Evolutionary conservation across 2,329 filamentous ascomycete species (phyloP).

Genomic region (Penicillium capsulatum): DNA sequence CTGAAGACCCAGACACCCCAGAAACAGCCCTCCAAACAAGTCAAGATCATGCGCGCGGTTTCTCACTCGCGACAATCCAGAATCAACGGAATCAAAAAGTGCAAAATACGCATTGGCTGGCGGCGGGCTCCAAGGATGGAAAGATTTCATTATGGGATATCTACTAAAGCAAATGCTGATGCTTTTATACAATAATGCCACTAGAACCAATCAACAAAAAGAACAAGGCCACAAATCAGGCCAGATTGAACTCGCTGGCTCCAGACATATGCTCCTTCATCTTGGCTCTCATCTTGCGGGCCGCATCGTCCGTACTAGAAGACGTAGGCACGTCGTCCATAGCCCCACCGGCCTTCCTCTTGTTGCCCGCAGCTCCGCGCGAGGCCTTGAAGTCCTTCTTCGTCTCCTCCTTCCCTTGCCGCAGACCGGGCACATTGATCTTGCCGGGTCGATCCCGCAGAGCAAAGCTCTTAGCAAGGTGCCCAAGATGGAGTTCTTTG

Average conservation of each 20-base stretch:
- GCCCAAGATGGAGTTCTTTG: slow-evolving; percentile 82
- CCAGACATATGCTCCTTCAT: slow-evolving; percentile 50
- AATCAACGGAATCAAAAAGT: slow-evolving; percentile 61
- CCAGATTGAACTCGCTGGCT: slow-evolving; percentile 57
- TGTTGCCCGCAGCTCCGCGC: slow-evolving; percentile 34
- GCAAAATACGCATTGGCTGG: slow-evolving; percentile 77
- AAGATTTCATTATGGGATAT: slow-evolving; percentile 96
- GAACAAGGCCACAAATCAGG: slow-evolving; percentile 30
- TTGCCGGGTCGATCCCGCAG: slow-evolving; percentile 82
- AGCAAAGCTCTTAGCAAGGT: slow-evolving; percentile 89
- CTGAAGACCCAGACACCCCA: no score
- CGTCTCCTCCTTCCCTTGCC: slow-evolving; percentile 46
- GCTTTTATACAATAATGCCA: slow-evolving; percentile 28
- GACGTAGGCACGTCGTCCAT: slow-evolving; percentile 26
- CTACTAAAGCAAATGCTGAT: slow-evolving; percentile 53
- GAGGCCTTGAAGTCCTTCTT: slow-evolving; percentile 47
- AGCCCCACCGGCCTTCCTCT: slow-evolving; percentile 31
- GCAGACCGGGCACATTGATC: slow-evolving; percentile 56
- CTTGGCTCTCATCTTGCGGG: slow-evolving; percentile 52
- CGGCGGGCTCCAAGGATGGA: slow-evolving; percentile 86
- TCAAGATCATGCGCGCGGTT: slow-evolving; percentile 1
- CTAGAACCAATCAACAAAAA: slow-evolving; percentile 9
- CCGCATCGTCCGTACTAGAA: slow-evolving; percentile 45
- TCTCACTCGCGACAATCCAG: slow-evolving; percentile 51
- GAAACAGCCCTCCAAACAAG: no score